Conservation (phyloP, 805 yeast genomes). For the Kluyveromyces dobzhanskii region DNA sequence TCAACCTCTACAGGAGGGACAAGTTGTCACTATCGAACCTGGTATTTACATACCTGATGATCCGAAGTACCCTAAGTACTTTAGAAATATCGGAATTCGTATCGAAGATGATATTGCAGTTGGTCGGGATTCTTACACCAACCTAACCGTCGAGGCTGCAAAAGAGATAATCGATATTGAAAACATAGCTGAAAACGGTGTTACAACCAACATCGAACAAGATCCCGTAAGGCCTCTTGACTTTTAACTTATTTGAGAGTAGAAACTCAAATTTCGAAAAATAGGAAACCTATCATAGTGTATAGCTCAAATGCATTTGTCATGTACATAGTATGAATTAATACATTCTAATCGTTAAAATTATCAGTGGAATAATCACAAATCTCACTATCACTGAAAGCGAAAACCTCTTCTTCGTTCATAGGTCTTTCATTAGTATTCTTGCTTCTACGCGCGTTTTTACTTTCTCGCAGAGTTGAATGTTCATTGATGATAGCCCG, state of each 20-base stretch:
- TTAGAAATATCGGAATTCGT: conserved; percentile 84
- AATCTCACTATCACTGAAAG: conserved; percentile 5
- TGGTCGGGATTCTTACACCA: conserved; percentile 49
- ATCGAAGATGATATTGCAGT: conserved; percentile 90
- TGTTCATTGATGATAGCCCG: background rate
- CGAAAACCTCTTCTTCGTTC: conserved; percentile 7
- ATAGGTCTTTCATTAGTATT: conserved; percentile 3
- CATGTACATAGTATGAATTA: too few relatives aligned
- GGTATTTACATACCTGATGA: conserved; percentile 84
- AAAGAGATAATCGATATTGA: conserved; percentile 85
- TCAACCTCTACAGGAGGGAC: conserved; percentile 49
- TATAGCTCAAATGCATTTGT: too few relatives aligned
- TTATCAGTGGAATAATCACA: conserved; percentile 4
- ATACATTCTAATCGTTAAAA: background rate
- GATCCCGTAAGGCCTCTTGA: conserved; percentile 32
- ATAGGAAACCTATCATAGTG: background rate
- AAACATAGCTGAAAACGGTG: conserved; percentile 51
- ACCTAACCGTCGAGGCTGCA: conserved; percentile 72
- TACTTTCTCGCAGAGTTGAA: background rate
- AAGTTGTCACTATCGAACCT: conserved; percentile 92
- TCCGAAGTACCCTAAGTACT: conserved; percentile 62
- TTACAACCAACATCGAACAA: conserved; percentile 38
- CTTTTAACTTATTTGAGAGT: background rate
- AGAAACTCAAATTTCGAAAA: background rate
- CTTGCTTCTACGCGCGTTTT: background rate